Percentiles rank a stretch among this genome's conserved stretches.
phyloP scores from a whole-genome alignment of 1,284 basidiomycete species.

The Boletus holoroseus region DNA sequence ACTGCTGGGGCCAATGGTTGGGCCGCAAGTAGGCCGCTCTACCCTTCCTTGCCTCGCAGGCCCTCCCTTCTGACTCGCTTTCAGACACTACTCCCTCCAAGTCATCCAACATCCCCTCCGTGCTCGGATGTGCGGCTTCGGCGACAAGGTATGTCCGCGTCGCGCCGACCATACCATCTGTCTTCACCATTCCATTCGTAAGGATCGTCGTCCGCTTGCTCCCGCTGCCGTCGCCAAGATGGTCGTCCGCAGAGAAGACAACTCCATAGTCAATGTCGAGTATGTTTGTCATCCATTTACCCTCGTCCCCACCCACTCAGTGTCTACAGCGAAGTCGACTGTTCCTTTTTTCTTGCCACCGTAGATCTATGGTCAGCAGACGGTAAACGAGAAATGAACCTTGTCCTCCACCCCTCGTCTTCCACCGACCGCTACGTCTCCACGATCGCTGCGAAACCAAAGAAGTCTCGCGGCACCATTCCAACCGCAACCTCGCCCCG shows the following conservation, averaged over 20 bases:
- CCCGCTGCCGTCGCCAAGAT: constrained; percentile 85
- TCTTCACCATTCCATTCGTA: constrained; percentile 15
- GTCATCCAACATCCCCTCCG: constrained; percentile 83
- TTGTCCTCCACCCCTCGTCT: constrained; percentile 79
- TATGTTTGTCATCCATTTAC: constrained; percentile 37
- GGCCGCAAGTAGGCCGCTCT: constrained; percentile 48
- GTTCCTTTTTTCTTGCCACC: constrained; percentile 80
- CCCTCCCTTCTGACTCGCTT: background rate
- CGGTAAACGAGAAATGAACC: constrained; percentile 74
- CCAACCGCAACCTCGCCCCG: constrained; percentile 36
- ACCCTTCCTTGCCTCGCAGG: background rate
- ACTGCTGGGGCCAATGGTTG: constrained; percentile 56
- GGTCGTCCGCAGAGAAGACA: constrained; percentile 63
- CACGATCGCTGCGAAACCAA: constrained; percentile 48
- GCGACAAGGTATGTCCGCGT: constrained; percentile 69
- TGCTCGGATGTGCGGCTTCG: constrained; percentile 91
- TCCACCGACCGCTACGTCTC: constrained; percentile 61
- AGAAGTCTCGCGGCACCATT: constrained; percentile 40
- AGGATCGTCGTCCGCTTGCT: constrained; percentile 87
- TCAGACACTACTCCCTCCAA: constrained; percentile 69
- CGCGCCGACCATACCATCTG: constrained; percentile 4
- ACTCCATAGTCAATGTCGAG: constrained; percentile 70
- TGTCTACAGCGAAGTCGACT: constrained; percentile 66
- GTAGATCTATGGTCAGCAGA: constrained; percentile 86
- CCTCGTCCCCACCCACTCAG: constrained; percentile 17